These are phyloP conservation scores for Zygosaccharomyces gambellarensis DNA, from an alignment of 805 yeast genomes.

Conservation along the genomic window DNA sequence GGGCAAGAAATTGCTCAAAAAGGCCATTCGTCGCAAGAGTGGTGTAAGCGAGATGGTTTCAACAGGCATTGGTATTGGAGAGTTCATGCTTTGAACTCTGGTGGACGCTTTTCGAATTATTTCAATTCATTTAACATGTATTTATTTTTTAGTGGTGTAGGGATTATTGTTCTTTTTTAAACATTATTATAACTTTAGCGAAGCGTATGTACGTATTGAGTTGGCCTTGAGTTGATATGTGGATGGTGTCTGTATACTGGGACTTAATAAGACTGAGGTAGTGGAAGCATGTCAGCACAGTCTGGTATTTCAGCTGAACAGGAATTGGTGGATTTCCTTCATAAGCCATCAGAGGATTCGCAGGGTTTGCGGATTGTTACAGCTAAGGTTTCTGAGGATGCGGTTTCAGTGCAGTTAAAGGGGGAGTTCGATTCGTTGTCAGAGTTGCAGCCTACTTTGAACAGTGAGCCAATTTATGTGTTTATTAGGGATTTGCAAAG, in stretches of 20 bases:
- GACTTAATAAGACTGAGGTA: background rate
- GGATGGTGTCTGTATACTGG: too few species aligned
- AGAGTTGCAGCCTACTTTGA: slow-evolving; percentile 38
- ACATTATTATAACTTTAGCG: background rate
- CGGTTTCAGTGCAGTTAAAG: slow-evolving; percentile 20
- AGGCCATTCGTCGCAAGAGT: slow-evolving; percentile 31
- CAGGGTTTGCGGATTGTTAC: slow-evolving; percentile 15
- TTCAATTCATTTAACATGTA: slow-evolving; percentile 12
- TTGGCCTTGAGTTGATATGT: background rate
- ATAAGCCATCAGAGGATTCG: slow-evolving; percentile 1
- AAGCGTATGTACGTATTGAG: background rate
- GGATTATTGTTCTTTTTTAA: slow-evolving; percentile 5
- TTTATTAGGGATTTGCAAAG: slow-evolving; percentile 38
- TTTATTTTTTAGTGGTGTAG: slow-evolving; percentile 11
- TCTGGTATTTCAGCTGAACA: slow-evolving; percentile 50
- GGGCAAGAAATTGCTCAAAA: slow-evolving; percentile 16
- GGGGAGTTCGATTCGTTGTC: slow-evolving; percentile 31
- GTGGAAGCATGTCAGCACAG: slow-evolving; percentile 52
- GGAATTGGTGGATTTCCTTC: slow-evolving; percentile 21
- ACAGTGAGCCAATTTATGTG: slow-evolving; percentile 46
- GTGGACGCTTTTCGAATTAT: background rate
- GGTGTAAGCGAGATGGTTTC: slow-evolving; percentile 35
- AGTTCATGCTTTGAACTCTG: slow-evolving; percentile 30
- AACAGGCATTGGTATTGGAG: slow-evolving; percentile 32
- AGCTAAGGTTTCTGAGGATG: slow-evolving; percentile 25